Conservation (phyloP, 768 basidiomycete genomes). For the Tubosaeta brunneosetosa region DNA sequence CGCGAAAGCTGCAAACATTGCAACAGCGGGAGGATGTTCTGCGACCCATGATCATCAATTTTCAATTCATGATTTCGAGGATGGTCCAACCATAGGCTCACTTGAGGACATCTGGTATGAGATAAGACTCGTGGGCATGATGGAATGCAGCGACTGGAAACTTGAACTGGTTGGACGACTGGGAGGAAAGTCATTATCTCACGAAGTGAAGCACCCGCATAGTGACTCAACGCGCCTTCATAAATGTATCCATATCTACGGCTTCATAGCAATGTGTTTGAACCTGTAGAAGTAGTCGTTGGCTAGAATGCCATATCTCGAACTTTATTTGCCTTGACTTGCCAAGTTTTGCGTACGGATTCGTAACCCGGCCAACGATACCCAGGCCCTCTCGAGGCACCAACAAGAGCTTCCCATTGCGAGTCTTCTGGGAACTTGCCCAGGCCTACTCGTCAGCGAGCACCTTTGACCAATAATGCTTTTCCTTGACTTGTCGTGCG, state of each 20-base stretch:
- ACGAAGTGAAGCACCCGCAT: background rate
- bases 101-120: slow-evolving; percentile 74
- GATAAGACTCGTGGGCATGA: slow-evolving; percentile 75
- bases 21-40: slow-evolving; percentile 59
- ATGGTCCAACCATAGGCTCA: slow-evolving; percentile 51
- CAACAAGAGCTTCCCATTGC: slow-evolving; percentile 67
- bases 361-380: no score
- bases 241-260: slow-evolving; percentile 60
- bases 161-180: slow-evolving; percentile 79
- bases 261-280: slow-evolving; percentile 57
- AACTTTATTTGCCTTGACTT: slow-evolving; percentile 50
- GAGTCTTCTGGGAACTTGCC: slow-evolving; percentile 62
- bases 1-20: slow-evolving; percentile 62
- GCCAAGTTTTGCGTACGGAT: no score
- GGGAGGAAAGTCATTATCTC: background rate
- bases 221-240: slow-evolving; percentile 51
- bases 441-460: slow-evolving; percentile 39
- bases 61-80: background rate
- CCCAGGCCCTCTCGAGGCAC: slow-evolving; percentile 67
- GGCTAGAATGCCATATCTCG: background rate
- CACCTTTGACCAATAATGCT: slow-evolving; percentile 55
- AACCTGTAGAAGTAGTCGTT: slow-evolving; percentile 27
- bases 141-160: slow-evolving; percentile 74
- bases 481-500: slow-evolving; percentile 58
- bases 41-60: background rate